These are phyloP conservation scores for Boletellus deceptivus DNA, from an alignment of 1,284 basidiomycete species.

Conservation along the genomic window DNA sequence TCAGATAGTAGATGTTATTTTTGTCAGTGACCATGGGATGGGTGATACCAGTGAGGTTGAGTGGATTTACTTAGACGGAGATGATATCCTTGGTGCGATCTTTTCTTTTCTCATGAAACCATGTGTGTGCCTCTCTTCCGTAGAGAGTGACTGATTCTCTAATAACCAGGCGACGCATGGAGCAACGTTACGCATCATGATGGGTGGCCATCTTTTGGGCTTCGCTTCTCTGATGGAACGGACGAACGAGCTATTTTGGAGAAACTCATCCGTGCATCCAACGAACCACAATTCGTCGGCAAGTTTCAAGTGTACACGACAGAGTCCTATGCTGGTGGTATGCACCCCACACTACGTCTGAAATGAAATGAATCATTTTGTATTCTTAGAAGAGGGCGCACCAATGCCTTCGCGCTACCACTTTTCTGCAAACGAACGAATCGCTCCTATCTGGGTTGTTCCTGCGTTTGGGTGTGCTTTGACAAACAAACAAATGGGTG, in stretches of 20 bases:
- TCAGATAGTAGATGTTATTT: conserved; percentile 83
- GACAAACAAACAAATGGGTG: conserved; percentile 60
- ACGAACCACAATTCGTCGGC: conserved; percentile 30
- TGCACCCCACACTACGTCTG: background rate
- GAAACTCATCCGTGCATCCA: conserved; percentile 48
- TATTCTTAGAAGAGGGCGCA: conserved; percentile 14
- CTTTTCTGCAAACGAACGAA: conserved; percentile 67
- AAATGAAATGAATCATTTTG: background rate
- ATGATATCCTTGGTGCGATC: conserved; percentile 51
- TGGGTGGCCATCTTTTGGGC: conserved; percentile 84
- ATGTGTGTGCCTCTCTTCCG: background rate
- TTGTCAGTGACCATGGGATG: conserved; percentile 95
- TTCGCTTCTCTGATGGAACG: conserved; percentile 64
- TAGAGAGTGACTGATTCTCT: background rate
- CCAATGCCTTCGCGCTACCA: conserved; percentile 81
- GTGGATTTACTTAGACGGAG: conserved; percentile 77
- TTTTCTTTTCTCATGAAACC: background rate
- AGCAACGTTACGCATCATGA: conserved; percentile 25
- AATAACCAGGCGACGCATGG: conserved; percentile 25
- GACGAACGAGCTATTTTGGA: conserved; percentile 59
- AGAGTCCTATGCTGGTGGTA: conserved; percentile 42
- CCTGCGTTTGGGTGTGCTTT: conserved; percentile 76
- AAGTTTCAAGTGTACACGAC: conserved; percentile 80
- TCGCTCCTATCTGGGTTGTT: conserved; percentile 85
- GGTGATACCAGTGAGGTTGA: conserved; percentile 77